phyloP scores from a whole-genome alignment of 2,329 filamentous ascomycete species.

The Didymella glomerata region DNA sequence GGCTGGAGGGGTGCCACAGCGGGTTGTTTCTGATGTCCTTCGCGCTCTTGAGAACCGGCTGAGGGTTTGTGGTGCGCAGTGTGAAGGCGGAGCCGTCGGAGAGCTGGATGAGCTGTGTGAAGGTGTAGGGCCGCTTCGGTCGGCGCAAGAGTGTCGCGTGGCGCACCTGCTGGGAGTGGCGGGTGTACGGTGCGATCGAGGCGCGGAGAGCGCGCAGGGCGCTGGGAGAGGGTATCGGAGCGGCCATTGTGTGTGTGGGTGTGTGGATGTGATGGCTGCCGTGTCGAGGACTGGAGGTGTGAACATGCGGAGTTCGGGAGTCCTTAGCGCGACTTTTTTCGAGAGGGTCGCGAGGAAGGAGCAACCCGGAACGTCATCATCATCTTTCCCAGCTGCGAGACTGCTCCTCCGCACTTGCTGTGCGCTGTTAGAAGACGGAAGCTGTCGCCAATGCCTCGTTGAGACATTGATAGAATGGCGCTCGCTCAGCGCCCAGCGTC shows the following conservation, averaged over 20 bases:
- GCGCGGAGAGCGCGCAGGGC: conserved; percentile 45
- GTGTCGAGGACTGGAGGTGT: conserved; percentile 14
- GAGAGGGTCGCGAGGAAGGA: background rate
- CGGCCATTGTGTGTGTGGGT: conserved; percentile 43
- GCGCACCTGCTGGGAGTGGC: conserved; percentile 65
- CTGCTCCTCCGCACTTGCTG: background rate
- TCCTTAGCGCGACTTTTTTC: conserved; percentile 19
- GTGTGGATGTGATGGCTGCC: conserved; percentile 12
- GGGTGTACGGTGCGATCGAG: conserved; percentile 33
- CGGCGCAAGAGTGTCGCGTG: conserved; percentile 86
- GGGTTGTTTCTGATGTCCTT: conserved; percentile 92
- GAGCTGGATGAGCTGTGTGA: conserved; percentile 95
- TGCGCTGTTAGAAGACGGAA: background rate
- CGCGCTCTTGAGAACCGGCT: conserved; percentile 66
- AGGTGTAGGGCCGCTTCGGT: conserved; percentile 91
- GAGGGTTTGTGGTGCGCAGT: conserved; percentile 77
- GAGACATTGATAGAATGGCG: conserved; percentile 25
- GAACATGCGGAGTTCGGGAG: conserved; percentile 37
- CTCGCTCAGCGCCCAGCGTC: conserved; percentile 32
- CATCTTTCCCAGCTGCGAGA: background rate
- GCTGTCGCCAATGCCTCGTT: conserved; percentile 8
- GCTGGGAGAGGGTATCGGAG: conserved; percentile 44
- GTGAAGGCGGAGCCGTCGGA: conserved; percentile 89
- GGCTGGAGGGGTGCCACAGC: conserved; percentile 87
- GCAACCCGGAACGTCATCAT: conserved; percentile 11